Evolutionary conservation across 257 asterid genomes (phyloP).

Genomic region (Thymus mandschuricus): DNA sequence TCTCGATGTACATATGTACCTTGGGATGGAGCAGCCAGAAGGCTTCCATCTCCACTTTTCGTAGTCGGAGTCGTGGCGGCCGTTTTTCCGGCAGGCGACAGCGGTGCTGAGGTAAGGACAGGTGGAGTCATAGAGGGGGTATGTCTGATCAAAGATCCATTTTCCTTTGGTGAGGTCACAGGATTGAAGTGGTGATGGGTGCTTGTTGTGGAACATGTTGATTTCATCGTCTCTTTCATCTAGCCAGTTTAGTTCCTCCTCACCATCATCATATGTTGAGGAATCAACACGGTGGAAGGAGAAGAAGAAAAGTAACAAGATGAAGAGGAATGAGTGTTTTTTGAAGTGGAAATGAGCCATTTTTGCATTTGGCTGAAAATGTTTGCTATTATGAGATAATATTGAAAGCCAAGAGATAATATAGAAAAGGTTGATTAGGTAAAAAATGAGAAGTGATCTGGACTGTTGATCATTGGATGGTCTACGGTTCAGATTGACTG

Average conservation of each 20-base stretch:
- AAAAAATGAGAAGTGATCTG: too few species aligned
- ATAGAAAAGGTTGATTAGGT: too few species aligned
- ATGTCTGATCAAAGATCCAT: constrained; percentile 73
- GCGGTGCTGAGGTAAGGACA: constrained; percentile 81
- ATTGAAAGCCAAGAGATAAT: too few species aligned
- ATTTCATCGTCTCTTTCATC: constrained; percentile 60
- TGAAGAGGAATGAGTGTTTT: constrained; percentile 24
- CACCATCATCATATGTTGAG: constrained; percentile 46
- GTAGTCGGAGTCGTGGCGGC: constrained; percentile 83
- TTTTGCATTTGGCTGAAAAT: constrained; percentile 19
- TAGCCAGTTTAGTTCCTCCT: constrained; percentile 57
- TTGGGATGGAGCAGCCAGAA: constrained; percentile 66
- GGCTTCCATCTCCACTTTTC: constrained; percentile 91
- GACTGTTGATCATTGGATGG: too few species aligned
- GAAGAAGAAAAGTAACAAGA: constrained; percentile 9
- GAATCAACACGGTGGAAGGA: constrained; percentile 33
- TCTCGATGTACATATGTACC: constrained; percentile 41
- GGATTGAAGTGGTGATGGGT: constrained; percentile 40
- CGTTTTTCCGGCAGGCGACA: constrained; percentile 68
- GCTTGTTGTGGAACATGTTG: constrained; percentile 51
- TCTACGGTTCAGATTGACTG: too few species aligned
- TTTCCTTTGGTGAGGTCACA: constrained; percentile 72
- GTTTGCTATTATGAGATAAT: not conserved
- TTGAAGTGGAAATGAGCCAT: constrained; percentile 36
- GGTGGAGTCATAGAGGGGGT: constrained; percentile 72